These are phyloP conservation scores for Coemansia sp. DNA, from an alignment of 192 early-diverging fungal species.

Conservation along the genomic window DNA sequence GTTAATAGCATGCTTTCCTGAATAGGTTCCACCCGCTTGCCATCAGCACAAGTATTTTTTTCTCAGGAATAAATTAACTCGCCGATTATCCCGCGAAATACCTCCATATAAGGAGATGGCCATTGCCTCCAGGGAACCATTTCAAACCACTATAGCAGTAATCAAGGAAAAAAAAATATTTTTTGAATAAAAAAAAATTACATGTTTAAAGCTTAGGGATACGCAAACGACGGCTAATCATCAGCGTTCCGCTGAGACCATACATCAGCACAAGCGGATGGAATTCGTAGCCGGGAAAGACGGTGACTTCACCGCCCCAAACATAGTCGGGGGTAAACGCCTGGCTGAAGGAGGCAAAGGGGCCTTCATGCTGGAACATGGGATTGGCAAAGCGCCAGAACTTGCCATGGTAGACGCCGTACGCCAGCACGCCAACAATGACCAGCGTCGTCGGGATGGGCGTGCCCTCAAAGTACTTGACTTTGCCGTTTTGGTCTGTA, in stretches of 20 bases:
- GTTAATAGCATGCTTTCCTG: background rate
- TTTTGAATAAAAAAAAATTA: conserved; percentile 18
- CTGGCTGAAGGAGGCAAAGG: conserved; percentile 52
- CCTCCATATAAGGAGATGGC: too few relatives aligned
- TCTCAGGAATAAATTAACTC: too few relatives aligned
- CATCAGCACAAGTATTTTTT: background rate
- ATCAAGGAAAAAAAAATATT: conserved; percentile 1
- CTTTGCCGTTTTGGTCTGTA: conserved; percentile 74
- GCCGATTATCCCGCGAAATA: too few relatives aligned
- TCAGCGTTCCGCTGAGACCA: conserved; percentile 72
- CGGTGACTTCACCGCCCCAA: conserved; percentile 58
- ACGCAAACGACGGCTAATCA: conserved; percentile 74
- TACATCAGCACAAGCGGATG: conserved; percentile 80
- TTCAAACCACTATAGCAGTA: conserved; percentile 2
- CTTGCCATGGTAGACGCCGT: conserved; percentile 55
- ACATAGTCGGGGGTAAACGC: conserved; percentile 56
- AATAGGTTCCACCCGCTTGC: conserved; percentile 4
- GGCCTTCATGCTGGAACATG: conserved; percentile 46
- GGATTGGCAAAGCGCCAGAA: conserved; percentile 54
- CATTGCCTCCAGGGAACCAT: background rate
- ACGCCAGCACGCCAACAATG: conserved; percentile 66
- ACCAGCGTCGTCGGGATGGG: conserved; percentile 80
- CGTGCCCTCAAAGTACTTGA: conserved; percentile 84
- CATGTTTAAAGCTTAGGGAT: conserved; percentile 63
- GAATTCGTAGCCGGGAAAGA: conserved; percentile 63